Base-by-base conservation (phyloP, 306 rosid genomes). In the Lathyrus tuberosus region DNA sequence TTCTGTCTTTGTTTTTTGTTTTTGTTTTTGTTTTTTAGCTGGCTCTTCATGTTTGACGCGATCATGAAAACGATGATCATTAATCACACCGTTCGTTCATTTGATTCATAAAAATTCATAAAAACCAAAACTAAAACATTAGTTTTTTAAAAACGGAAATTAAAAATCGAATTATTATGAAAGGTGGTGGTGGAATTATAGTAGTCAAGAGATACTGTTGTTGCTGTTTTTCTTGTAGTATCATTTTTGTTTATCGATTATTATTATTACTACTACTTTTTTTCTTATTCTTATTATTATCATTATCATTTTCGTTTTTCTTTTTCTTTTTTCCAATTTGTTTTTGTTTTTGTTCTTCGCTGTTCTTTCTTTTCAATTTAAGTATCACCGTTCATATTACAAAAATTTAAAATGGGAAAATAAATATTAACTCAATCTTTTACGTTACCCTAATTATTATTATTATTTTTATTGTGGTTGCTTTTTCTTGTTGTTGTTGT, bases 171-270 rank as follows among this genome's bases (percentile, higher is more conserved):
- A 82, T 82, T 78, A 86, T 79, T 79, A 90, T 88, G 90, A 84
- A 84, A 85, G 86, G 90, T 81, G 87, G 86, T 76, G 82, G 82
- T 79, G 81, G 88, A 78, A 80, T 86, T 85, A 73, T 74, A 65
- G 75, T 84, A 81, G 44, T 84, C 82, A 84, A 70, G 86, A 75
- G 74, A 37, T 37, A 78, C 84, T 82, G 95, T 87, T 85, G 82
- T 82, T 76, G 82, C 81, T 73, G 58, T 70, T 62, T 71, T 72
- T 78, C 62, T 62, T 63, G 80, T 77, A 73, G 82, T 77, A 73
- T 83, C 77, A 71, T 69, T 77, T 71, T 76, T 76, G 75, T 41
- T 80, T 82, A 79, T 72, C 73, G 58, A 82, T 82, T 78, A 59
- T 41, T 66, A 49, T 30, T 65, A 28, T 18, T 69, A 3, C 31